Conservation (phyloP, 2,329 filamentous ascomycete species). For the Pseudogymnoascus sp. region DNA sequence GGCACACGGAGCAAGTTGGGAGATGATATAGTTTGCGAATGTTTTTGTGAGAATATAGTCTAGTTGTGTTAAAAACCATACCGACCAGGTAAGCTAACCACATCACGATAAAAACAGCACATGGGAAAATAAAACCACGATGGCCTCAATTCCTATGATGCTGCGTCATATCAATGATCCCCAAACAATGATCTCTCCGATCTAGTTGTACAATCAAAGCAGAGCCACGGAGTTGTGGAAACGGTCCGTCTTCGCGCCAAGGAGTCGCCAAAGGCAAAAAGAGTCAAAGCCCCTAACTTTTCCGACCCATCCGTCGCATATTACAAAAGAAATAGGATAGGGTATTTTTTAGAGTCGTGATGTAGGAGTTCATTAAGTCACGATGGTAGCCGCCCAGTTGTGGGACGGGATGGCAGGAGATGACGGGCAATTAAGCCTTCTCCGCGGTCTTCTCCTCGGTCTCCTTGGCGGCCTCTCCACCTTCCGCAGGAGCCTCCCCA, state of each 20-base stretch:
- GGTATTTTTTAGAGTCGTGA: conserved; percentile 11
- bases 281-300: conserved; percentile 6
- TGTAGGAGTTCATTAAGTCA: conserved; percentile 12
- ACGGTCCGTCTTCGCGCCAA: conserved; percentile 5
- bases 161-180: neutral
- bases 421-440: conserved; percentile 40
- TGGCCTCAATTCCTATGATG: neutral
- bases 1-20: neutral
- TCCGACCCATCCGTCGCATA: conserved; percentile 10
- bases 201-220: conserved; percentile 9
- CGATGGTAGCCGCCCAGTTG: conserved; percentile 3
- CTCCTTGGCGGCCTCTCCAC: conserved; percentile 32
- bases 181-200: conserved; percentile 9
- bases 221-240: conserved; percentile 2
- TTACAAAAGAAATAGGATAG: conserved; percentile 11
- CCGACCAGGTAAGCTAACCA: conserved; percentile 7
- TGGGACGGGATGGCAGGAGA: conserved; percentile 2
- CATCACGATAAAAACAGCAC: conserved; percentile 4
- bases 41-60: conserved; percentile 11
- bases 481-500: conserved; percentile 28
- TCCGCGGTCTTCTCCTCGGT: conserved; percentile 47
- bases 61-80: conserved; percentile 10
- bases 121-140: neutral
- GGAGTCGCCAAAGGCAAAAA: conserved; percentile 5
- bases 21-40: conserved; percentile 7